Base-by-base conservation (phyloP, 495 filamentous ascomycete species). In the Stereocaulon alpinum region DNA sequence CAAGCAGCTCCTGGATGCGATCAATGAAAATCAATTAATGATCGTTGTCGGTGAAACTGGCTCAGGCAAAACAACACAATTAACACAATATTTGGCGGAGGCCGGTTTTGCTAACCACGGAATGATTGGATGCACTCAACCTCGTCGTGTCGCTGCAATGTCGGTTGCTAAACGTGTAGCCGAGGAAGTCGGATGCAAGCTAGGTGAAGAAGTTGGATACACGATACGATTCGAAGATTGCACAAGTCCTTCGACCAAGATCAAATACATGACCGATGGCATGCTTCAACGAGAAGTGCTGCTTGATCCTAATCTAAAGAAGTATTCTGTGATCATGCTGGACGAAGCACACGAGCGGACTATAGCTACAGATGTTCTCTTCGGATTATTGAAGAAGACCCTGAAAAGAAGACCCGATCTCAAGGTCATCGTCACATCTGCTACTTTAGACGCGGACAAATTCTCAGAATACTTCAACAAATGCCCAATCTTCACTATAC, bases 251-350 rank as follows among this genome's bases (percentile, higher is more conserved):
- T 84, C 88, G 15, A 98, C 93, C 14, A 86, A 84, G 69, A 96
- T 99, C 75, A 97, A 97, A 73, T 99, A 97, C 73, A 96, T 97
- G 91, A 99, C 93, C 14, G 93, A 99, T 63, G 93, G 93, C 71
- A 99, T 97, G 87, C 81, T 99, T 65, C 85, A 97, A 73, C 76
- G 93, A 73, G 94, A 99, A 71, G 89, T 96, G 60, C 76, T 99
- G 17, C 75, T 96, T 32, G 94, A 97, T 67, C 88, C 91, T 0
- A 82, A 91, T 65, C 72, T 97, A 47, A 87, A 80, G 69, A 82
- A 84, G 64, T 99, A 99, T 64, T 91, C 88, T 3, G 88, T 94
- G 56, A 96, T 99, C 65, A 97, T 99, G 88, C 77, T 99, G 63
- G 93, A 99, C 67, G 93, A 99, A 67, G 93, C 94, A 4, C 93